Base-by-base conservation (phyloP, 768 basidiomycete species). In the Lentinula guzmanii region DNA sequence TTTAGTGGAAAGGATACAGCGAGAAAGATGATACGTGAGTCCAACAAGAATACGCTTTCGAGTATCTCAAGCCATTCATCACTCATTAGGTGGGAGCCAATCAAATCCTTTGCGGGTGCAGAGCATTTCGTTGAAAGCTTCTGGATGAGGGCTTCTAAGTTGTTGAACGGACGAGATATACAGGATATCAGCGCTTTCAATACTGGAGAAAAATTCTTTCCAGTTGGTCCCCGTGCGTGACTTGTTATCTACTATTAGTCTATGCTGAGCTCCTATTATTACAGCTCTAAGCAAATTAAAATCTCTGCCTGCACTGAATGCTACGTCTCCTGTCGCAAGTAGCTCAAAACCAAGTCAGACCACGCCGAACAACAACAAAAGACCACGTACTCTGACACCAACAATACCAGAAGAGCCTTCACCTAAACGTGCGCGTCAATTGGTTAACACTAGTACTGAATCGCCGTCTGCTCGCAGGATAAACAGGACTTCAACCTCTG, bases 31-130 rank as follows among this genome's bases (percentile, higher is more conserved):
- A 82, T 77, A 87, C 85, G 86, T 84, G 73, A 64, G 86, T 76
- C 8, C 48, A 53, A 39, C 60, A 34, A 59, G 58, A 51, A 28
- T 31, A 33, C 28, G 13, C 28, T 28, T 39, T 21, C 16, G 13
- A 58, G 31, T 57, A 11, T 57, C 34, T 11, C 48, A 3, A 15
- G 2, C 13, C 13, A 39, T 63, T 31, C 60, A 5, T 1, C 37
- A 39, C 37, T 13, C 7, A 48, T 54, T 63, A 90, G 88, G 9
- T 90, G 87, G 87, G 89, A 90, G 65, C 87, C 89, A 8, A 69
- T 74, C 7, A 75, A 81, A 56, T 86, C 86, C 8, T 89, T 90
- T 62, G 69, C 68, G 15, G 79, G 76, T 9, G 86, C 87, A 0
- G 82, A 85, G 64, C 76, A 84, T 54, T 75, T 89, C 15, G 35